Evolutionary conservation across 108 stramenopile genomes (phyloP).

Genomic region (Skeletonema menzelii): DNA sequence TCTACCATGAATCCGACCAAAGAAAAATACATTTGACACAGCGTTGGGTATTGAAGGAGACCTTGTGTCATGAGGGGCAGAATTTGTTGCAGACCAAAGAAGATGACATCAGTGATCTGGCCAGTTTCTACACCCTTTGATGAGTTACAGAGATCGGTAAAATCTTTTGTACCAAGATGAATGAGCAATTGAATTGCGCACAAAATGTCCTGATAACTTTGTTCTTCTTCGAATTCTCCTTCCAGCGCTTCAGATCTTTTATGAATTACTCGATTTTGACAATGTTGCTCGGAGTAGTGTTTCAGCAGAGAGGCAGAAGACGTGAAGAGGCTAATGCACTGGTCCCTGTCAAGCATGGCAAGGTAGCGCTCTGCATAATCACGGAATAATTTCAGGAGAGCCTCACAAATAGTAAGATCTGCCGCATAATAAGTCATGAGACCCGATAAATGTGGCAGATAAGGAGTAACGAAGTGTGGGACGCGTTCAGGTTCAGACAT

Average conservation of each 20-base stretch:
- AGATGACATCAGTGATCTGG: conserved; percentile 85
- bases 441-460: conserved; percentile 71
- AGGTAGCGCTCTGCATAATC: conserved; percentile 86
- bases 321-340: conserved; percentile 67
- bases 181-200: conserved; percentile 84
- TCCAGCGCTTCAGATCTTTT: conserved; percentile 34
- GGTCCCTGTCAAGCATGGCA: conserved; percentile 62
- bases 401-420: conserved; percentile 78
- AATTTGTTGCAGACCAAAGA: conserved; percentile 86
- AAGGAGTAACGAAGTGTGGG: conserved; percentile 75
- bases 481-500: conserved; percentile 75
- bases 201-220: conserved; percentile 81
- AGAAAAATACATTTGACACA: conserved; percentile 77
- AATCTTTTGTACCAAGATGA: conserved; percentile 87
- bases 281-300: conserved; percentile 71
- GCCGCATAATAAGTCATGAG: conserved; percentile 75
- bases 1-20: conserved; percentile 87
- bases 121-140: conserved; percentile 59
- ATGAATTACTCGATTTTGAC: conserved; percentile 51
- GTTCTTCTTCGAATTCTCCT: conserved; percentile 75
- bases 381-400: conserved; percentile 68
- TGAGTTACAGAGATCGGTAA: conserved; percentile 58
- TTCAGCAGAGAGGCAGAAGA: conserved; percentile 69
- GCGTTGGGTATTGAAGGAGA: conserved; percentile 76
- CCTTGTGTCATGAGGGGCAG: conserved; percentile 87